Percentiles rank a stretch among this genome's conserved stretches.
Evolutionary conservation across 179 eudicot genomes (phyloP).

Genomic region (Spergularia azorica): DNA sequence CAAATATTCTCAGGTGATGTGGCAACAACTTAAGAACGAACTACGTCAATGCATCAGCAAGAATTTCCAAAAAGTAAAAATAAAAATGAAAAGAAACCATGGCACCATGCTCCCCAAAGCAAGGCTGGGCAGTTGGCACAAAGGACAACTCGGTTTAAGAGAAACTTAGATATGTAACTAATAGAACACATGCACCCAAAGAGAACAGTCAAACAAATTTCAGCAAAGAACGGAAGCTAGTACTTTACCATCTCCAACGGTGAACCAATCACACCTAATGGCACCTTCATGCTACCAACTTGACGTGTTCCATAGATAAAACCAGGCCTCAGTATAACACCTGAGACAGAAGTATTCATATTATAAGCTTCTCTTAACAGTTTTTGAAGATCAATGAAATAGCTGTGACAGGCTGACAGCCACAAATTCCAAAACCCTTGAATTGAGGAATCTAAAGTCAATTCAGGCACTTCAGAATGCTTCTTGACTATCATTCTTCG

Average conservation of each 20-base stretch:
- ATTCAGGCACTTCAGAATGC: background rate
- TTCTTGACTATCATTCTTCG: background rate
- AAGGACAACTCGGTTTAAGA: background rate
- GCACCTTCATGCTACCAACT: constrained; percentile 80
- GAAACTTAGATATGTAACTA: background rate
- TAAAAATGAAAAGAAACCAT: too few species aligned
- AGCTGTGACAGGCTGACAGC: background rate
- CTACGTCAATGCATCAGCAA: too few species aligned
- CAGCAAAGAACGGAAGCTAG: background rate
- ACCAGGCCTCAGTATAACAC: constrained; percentile 82
- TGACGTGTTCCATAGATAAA: constrained; percentile 81
- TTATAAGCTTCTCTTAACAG: background rate
- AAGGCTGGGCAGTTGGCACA: background rate
- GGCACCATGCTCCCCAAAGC: background rate
- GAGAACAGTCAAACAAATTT: background rate
- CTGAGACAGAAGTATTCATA: constrained; percentile 36
- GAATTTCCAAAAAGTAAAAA: too few species aligned
- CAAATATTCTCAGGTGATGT: too few species aligned
- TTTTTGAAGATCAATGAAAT: constrained; percentile 1
- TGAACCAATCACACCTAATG: constrained; percentile 77
- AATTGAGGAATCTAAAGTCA: background rate
- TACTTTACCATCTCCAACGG: constrained; percentile 68
- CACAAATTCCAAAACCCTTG: background rate
- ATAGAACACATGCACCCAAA: background rate
- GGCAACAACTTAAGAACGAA: too few species aligned